Base-by-base conservation (phyloP, 768 basidiomycete genomes). In the Tephrocybe sp. region DNA sequence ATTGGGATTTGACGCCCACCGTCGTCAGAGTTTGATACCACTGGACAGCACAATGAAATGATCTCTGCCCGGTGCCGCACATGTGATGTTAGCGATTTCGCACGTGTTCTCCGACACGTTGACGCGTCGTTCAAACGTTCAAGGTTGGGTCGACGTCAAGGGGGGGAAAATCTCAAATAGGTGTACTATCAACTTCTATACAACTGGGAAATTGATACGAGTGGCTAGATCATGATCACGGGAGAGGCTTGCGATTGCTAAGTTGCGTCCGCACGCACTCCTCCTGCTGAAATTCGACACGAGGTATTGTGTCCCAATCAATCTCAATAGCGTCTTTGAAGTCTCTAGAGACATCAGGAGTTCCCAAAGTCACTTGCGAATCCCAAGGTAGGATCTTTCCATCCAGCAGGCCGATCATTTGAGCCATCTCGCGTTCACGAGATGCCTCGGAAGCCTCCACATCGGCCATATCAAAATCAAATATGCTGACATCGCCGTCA, bases 401-500 rank as follows among this genome's bases (percentile, higher is more conserved):
- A 18, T 54, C 42, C 29, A 54, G 29, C 7, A 54, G 31, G 22
- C 15, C 42, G 4, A 50, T 50, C 2, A 53, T 18, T 25, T 53
- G 52, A 29, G 23, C 46, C 40, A 53, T 50, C 38, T 54, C 53
- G 7, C 53, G 53, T n/a, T 40, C 24, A 15, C 48, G 42, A 27
- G 53, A 49, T 3, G 33, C 42, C n/a, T 45, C 37, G 8, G 49
- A 51, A 33, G 48, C 42, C 11, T 40, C 21, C 12, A 55, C 33
- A 21, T 46, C 42, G 6, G 60, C 53, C 23, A 53, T 44, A 42
- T 65, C 62, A 44, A 67, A 65, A 47, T 67, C 65, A 22, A 61
- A 61, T 30, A 65, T 58, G 27, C 37, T 53, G 24, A 57, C 56
- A 10, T 38, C 34, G 4, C 57, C 58, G 1, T 47, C 42, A 19